Conservation (phyloP, 176 grass and related monocot genomes). For the Saccharum spontaneum region DNA sequence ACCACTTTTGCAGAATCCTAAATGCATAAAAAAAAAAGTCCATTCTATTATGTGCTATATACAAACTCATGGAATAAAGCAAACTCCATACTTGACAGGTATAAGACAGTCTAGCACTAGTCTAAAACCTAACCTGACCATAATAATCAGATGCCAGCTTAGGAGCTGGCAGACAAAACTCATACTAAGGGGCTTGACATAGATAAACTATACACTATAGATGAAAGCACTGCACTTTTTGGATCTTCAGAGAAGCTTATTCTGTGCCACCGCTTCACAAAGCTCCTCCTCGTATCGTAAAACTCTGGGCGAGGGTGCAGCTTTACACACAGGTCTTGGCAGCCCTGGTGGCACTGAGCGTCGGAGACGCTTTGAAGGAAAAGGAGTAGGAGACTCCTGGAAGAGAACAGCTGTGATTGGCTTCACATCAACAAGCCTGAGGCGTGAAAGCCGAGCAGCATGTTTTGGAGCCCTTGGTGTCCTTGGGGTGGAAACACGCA, state of each 20-base stretch:
- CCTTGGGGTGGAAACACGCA: conserved; percentile 47
- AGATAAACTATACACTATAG: conserved; percentile 40
- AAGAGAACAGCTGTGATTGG: conserved; percentile 89
- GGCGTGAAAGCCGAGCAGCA: conserved; percentile 54
- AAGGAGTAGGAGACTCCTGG: conserved; percentile 58
- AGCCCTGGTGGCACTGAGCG: conserved; percentile 61
- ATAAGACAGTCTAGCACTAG: conserved; percentile 42
- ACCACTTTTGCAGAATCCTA: conserved; percentile 9
- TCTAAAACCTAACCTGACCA: conserved; percentile 41
- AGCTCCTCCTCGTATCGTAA: conserved; percentile 81
- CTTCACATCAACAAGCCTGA: conserved; percentile 62
- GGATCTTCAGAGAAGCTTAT: conserved; percentile 84
- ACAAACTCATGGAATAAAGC: conserved; percentile 38
- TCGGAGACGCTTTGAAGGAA: conserved; percentile 41
- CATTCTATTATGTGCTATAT: conserved; percentile 34
- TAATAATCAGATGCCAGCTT: conserved; percentile 27
- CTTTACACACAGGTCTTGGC: conserved; percentile 64
- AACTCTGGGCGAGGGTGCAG: conserved; percentile 60
- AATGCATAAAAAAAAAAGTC: conserved; percentile 4
- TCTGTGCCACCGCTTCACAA: conserved; percentile 88
- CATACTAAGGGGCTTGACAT: conserved; percentile 34
- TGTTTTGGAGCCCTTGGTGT: conserved; percentile 76
- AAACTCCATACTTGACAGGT: conserved; percentile 30
- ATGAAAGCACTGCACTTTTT: background rate
- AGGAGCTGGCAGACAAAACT: conserved; percentile 21